Evolutionary conservation across 129 eudicot genomes (phyloP), one percentile per base, ranked within the genome.

Genomic region (Rutidosis leptorrhynchoides): DNA sequence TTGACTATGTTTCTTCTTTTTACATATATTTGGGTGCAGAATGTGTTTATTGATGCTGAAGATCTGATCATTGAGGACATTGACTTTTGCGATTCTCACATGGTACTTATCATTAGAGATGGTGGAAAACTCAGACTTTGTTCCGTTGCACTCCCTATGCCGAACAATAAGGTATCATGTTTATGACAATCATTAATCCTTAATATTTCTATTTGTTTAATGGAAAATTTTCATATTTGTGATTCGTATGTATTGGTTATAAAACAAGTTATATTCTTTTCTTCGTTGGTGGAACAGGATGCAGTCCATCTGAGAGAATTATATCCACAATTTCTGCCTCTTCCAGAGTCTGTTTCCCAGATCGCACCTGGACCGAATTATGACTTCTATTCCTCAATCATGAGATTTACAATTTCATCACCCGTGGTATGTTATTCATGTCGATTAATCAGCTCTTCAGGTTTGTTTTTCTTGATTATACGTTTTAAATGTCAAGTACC

Each of bases 361-460:
- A 93, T 88, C 53, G 82, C 83, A 46, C 89, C 98, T 56, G 98
- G 96, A 73, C 73, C 96, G 43, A 85, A 93, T 85, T 93, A 88
- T 78, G 96, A 93, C 75, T 93, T 74, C 77, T 74, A 80, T 68
- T 88, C 96, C 27, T 84, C 86, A 67, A 78, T 76, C 66, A 81
- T 93, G 96, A 91, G 96, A 57, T 88, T 85, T 58, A 93, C 92
- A 56, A 77, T 93, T 72, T 84, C 87, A 53, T 83, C 98, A 33
- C 98, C 96, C 24, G 87, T 93, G 92, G 96, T 93, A 92, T 67
- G 81, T 74, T 64, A 40, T 64, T 25, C 35, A 51, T 66, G 54
- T 55, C 25, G 29, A 61, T 68, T 28, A 54, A n/a, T 32, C 24
- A 22, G 11, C 29, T 56, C 42, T 67, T 28, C 19, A 33, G 49